Base-by-base conservation (phyloP, 2,329 filamentous ascomycete species). In the Arthroderma sp. region DNA sequence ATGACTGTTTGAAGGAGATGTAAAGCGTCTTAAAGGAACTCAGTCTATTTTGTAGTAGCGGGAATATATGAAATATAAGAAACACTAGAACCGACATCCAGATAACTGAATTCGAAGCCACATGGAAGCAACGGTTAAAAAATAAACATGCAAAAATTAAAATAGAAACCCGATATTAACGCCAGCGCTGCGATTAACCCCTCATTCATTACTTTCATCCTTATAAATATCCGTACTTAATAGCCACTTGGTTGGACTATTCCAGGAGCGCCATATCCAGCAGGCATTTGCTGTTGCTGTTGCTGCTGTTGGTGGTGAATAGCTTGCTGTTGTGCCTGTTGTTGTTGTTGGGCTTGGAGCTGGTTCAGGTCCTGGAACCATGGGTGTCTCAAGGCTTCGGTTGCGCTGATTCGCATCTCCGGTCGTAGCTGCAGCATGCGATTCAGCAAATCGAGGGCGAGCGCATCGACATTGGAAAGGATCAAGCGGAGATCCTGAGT, bases 401-500 rank as follows among this genome's bases (percentile, higher is more conserved):
- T 74, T 1, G 91, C 91, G 54, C 83, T 88, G 59, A 94, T 84
- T 45, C 91, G 79, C 65, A 94, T 79, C 65, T 98, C 91, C 0
- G 91, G 91, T 30, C 88, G 78, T 44, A 96, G 70, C 62, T 96
- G 89, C 29, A 98, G 77, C 85, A 98, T 94, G 49, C 83, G 77
- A 57, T 83, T 81, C 52, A 98, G 72, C 40, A 98, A 70, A 59
- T 94, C 87, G 56, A 98, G 78, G 6, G 89, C 91, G 7, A 83
- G 70, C 11, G 79, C 78, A 57, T 98, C 91, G 56, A 98, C 86
- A 59, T 94, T 85, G 0, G 86, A 88, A 27, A 98, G 72, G 51
- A 96, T 91, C 47, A 81, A 76, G 15, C 84, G 76, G 44, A 96
- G 71, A 55, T 95, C 87, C 61, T 95, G 88, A 1, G 91, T 94